phyloP scores from a whole-genome alignment of 2,329 filamentous ascomycete species.

The Trichoderma endophyticum region DNA sequence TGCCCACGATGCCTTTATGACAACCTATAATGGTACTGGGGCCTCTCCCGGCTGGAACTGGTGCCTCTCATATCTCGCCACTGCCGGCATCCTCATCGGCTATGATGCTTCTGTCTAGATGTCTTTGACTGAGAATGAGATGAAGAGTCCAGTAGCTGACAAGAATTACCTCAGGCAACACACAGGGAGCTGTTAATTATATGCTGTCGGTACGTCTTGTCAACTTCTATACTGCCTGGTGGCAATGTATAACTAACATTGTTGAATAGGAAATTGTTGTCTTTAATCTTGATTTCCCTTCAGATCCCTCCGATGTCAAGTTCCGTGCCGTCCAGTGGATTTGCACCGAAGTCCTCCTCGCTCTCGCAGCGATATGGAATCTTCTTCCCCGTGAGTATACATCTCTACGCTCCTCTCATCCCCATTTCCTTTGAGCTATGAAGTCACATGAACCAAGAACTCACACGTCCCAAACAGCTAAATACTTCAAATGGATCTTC shows the following conservation, averaged over 20 bases:
- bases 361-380: constrained; percentile 48
- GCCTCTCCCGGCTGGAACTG: constrained; percentile 59
- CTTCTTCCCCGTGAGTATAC: constrained; percentile 46
- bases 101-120: constrained; percentile 49
- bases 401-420: not conserved
- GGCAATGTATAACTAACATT: not conserved
- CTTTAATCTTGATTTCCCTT: constrained; percentile 54
- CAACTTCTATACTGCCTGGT: not conserved
- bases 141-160: not conserved
- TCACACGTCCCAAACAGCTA: constrained; percentile 31
- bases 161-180: constrained; percentile 37
- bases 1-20: constrained; percentile 57
- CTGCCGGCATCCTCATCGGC: constrained; percentile 58
- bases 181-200: constrained; percentile 49
- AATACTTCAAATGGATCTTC: constrained; percentile 49
- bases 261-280: constrained; percentile 51
- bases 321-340: constrained; percentile 62
- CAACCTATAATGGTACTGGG: constrained; percentile 57
- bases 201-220: constrained; percentile 45
- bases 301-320: constrained; percentile 49
- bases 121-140: constrained; percentile 23
- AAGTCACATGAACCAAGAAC: not conserved
- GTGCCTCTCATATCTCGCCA: constrained; percentile 60
- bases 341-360: constrained; percentile 50
- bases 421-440: not conserved